Evolutionary conservation across 805 yeast genomes (phyloP), one percentile per base, ranked within the genome.

Genomic region (Tetrapisispora pingtungensis): DNA sequence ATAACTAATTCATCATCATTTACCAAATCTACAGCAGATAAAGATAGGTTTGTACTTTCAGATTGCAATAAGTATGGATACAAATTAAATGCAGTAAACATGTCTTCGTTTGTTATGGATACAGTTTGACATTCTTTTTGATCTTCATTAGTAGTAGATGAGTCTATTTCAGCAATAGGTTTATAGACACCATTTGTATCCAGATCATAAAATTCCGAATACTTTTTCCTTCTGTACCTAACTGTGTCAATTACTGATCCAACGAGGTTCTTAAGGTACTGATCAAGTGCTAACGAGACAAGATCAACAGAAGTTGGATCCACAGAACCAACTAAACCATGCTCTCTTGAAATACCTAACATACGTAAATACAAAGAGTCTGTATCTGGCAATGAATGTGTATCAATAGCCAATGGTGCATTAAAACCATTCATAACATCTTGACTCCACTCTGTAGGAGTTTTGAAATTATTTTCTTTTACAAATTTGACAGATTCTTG

Each of bases 341-440:
- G 79, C 56, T 93, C 97, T 54, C 96, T 73, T 51, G 93, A 82
- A 10, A 84, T 79, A 56, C 95, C 93, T 18, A 80, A 65, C 72
- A 93, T 79, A 42, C 88, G 72, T 12, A 79, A 67, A 42, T 77
- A 75, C 37, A 93, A 63, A 33, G 73, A 73, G 38, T 80, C 88
- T 34, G 72, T 70, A 51, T 90, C 97, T 0, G 97, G 97, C 5
- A 93, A 62, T 49, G 89, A 89, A 58, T 72, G 85, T 32, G 77
- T 70, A 52, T 90, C 95, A 1, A 84, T 69, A 2, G 90, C 75
- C 31, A 89, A 69, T 4, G 93, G 90, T 1, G 93, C 77, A 52
- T 84, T 87, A 44, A 86, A 75, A 3, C 93, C 94, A 56, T 82
- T 88, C 43, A 82, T 74, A 15, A 93, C 85, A 58, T 93, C 97